phyloP scores from a whole-genome alignment of 2,329 filamentous ascomycete genomes.

The Metarhizium sp. region DNA sequence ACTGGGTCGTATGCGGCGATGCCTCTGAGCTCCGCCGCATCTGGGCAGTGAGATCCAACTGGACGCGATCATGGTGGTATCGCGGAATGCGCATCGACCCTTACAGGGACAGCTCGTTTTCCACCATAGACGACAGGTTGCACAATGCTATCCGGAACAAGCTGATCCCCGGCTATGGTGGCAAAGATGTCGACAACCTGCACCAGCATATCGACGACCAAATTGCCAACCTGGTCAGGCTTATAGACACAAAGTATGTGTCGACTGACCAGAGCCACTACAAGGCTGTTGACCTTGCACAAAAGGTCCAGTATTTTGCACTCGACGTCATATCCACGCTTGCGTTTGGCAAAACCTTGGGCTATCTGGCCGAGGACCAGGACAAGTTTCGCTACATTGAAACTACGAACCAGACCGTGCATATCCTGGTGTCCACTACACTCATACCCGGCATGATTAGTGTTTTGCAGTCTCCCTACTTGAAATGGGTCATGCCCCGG shows the following conservation, averaged over 20 bases:
- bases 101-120: slow-evolving; percentile 2
- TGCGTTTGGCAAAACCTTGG: background rate
- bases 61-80: background rate
- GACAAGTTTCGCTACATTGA: slow-evolving; percentile 2
- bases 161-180: background rate
- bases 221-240: background rate
- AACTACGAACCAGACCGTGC: background rate
- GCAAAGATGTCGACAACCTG: slow-evolving; percentile 1
- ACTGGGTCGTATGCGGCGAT: background rate
- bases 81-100: slow-evolving; percentile 2
- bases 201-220: background rate
- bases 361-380: background rate
- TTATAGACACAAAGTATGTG: background rate
- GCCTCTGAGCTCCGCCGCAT: background rate
- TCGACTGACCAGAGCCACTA: background rate
- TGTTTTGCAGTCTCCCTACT: background rate
- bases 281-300: background rate
- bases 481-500: slow-evolving; percentile 2
- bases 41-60: background rate
- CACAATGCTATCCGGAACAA: slow-evolving; percentile 1
- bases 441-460: background rate
- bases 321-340: slow-evolving; percentile 1
- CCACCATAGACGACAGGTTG: background rate
- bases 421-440: background rate
- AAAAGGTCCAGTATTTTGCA: slow-evolving; percentile 1